phyloP scores from a whole-genome alignment of 2,329 filamentous ascomycete species.

The Sarocladium kiliense region DNA sequence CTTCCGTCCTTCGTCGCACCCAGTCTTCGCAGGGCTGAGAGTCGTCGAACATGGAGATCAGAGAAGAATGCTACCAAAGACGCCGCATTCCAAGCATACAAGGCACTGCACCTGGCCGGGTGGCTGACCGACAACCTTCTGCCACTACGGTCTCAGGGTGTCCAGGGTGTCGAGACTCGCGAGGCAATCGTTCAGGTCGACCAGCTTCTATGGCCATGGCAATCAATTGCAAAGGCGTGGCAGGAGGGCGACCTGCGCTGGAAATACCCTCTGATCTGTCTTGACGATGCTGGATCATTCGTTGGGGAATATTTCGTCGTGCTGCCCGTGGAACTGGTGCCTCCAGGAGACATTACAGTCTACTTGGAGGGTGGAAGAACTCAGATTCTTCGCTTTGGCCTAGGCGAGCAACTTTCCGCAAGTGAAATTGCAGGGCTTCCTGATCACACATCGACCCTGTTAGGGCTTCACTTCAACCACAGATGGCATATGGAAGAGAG shows the following conservation, averaged over 20 bases:
- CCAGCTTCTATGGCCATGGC: constrained; percentile 42
- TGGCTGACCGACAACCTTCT: constrained; percentile 75
- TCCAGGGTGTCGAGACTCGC: constrained; percentile 32
- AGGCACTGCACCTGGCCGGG: constrained; percentile 61
- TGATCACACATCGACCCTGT: constrained; percentile 41
- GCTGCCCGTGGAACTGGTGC: constrained; percentile 37
- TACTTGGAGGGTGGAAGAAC: constrained; percentile 30
- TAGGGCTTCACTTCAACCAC: constrained; percentile 43
- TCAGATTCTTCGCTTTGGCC: constrained; percentile 26
- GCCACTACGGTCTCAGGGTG: constrained; percentile 48
- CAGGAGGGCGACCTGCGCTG: constrained; percentile 13
- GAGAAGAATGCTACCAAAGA: constrained; percentile 73
- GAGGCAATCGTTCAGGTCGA: constrained; percentile 29
- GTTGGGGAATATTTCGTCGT: constrained; percentile 35
- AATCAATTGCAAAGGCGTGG: constrained; percentile 38
- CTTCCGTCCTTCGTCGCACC: constrained; percentile 66
- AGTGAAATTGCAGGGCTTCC: constrained; percentile 13
- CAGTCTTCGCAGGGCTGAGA: constrained; percentile 21
- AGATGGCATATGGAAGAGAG: constrained; percentile 34
- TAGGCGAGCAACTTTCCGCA: constrained; percentile 15
- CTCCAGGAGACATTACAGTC: constrained; percentile 30
- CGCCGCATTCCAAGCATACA: constrained; percentile 76
- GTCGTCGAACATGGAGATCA: constrained; percentile 53
- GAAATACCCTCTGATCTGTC: constrained; percentile 26
- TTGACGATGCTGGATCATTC: constrained; percentile 24